Evolutionary conservation across 768 basidiomycete species (phyloP), one percentile per base, ranked within the genome.

Genomic region (Boletus vermiculosoides): DNA sequence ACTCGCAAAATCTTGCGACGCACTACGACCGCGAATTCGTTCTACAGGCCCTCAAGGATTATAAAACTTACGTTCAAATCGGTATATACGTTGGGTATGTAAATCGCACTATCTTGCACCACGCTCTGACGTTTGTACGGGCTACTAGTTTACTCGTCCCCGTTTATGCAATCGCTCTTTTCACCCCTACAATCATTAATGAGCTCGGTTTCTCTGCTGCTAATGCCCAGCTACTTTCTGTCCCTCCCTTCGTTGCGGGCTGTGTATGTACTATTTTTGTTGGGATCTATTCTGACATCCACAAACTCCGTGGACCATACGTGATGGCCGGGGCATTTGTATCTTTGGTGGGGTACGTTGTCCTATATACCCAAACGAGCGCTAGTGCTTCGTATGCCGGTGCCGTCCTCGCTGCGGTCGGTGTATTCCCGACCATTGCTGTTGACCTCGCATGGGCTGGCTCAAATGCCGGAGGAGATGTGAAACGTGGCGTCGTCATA

Each of bases 381-480:
- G 33, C 72, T 9, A 56, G 53, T 9, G 52, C 54, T 46, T 73
- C 71, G 4, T 85, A 85, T 59, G 66, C 71, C 9, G 84, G 80
- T 2, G 69, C 79, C 5, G 54, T 85, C 31, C 67, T 85, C 40
- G 78, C 81, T 28, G 79, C 82, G 4, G 67, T 75, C 20, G 84
- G 84, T 20, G 78, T 82, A 7, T 84, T 71, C 61, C 81, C 85
- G 1, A 78, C 76, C 7, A 74, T 84, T 50, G 73, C 72, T 31
- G 71, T 83, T 20, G 64, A 66, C 28, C 66, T 86, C 2, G 81
- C 83, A 36, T 86, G 85, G 85, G 78, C 73, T 2, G 75, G 78
- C 2, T 79, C 79, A 9, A 82, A 83, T 52, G 77, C 80, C 0
- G 84, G 84, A 23, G 82, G 84, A 23, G 82, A 83, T 61, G 57